These are phyloP conservation scores for Trypanosoma congolense DNA, from an alignment of 208 protist species.

Conservation along the genomic window DNA sequence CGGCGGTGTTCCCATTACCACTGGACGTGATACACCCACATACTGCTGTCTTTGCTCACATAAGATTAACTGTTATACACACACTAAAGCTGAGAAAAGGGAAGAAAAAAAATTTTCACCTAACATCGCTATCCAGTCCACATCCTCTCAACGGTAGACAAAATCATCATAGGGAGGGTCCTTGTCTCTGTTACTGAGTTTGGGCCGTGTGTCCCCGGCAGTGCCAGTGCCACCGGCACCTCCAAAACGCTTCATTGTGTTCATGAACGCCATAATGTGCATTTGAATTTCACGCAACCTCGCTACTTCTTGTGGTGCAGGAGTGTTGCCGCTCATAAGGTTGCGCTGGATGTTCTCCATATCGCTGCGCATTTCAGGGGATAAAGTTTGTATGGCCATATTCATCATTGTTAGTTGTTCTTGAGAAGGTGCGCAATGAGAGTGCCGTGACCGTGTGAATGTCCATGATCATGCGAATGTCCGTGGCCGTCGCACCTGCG, in stretches of 20 bases:
- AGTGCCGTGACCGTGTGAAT: constrained; percentile 23
- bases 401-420: constrained; percentile 52
- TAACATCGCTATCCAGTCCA: too few species aligned
- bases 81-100: too few species aligned
- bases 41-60: not conserved
- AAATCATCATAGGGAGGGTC: too few species aligned
- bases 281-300: constrained; percentile 75
- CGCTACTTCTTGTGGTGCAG: constrained; percentile 49
- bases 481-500: constrained; percentile 10
- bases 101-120: too few species aligned
- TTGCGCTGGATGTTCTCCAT: constrained; percentile 54
- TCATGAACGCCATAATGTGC: constrained; percentile 71
- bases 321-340: constrained; percentile 47
- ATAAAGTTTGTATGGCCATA: constrained; percentile 71
- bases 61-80: too few species aligned
- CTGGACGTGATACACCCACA: not conserved
- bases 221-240: not conserved
- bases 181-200: too few species aligned
- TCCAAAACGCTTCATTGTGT: constrained; percentile 67
- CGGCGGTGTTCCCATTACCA: too few species aligned
- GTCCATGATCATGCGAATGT: constrained; percentile 19
- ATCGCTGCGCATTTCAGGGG: constrained; percentile 38
- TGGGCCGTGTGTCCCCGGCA: not conserved
- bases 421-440: constrained; percentile 19
- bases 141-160: not conserved